These are phyloP conservation scores for Fonsecaea nubica DNA, from an alignment of 2,329 filamentous ascomycete species.

Conservation along the genomic window DNA sequence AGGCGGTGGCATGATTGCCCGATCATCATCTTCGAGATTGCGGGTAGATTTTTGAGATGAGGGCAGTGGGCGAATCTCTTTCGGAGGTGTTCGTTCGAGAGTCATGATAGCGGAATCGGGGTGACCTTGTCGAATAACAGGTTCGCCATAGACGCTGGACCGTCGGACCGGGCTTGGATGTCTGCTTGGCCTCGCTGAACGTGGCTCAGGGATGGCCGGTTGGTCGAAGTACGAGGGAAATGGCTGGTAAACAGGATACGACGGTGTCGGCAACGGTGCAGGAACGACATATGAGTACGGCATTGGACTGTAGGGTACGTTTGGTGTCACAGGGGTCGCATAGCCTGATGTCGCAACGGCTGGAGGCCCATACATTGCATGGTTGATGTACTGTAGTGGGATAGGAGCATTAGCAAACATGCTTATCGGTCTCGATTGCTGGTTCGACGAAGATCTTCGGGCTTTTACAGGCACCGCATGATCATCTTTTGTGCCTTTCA, in stretches of 20 bases:
- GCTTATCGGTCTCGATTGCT: conserved; percentile 28
- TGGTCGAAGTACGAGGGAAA: conserved; percentile 23
- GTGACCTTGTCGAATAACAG: conserved; percentile 30
- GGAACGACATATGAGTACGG: conserved; percentile 27
- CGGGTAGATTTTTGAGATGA: conserved; percentile 29
- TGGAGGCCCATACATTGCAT: conserved; percentile 24
- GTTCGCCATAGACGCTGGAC: conserved; percentile 29
- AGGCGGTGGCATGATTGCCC: conserved; percentile 36
- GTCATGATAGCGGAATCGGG: conserved; percentile 10
- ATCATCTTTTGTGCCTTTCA: conserved; percentile 29
- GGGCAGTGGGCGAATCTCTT: conserved; percentile 24
- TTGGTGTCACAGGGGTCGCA: conserved; percentile 29
- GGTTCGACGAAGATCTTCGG: conserved; percentile 21
- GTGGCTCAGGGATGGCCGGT: conserved; percentile 22
- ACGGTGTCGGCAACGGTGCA: conserved; percentile 13
- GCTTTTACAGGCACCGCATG: conserved; percentile 18
- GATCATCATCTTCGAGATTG: conserved; percentile 33
- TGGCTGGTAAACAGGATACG: conserved; percentile 25
- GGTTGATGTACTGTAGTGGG: conserved; percentile 26
- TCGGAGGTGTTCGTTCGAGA: conserved; percentile 24
- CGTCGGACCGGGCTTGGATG: conserved; percentile 27
- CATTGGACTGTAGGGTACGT: conserved; percentile 21
- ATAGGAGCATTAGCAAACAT: conserved; percentile 12
- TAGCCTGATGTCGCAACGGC: conserved; percentile 21
- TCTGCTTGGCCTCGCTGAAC: conserved; percentile 27